A percentile compares a stretch with the other conserved stretches of the same genome.
Evolutionary conservation across 495 filamentous ascomycete species (phyloP).

Genomic region (Trichocladium antarcticum): DNA sequence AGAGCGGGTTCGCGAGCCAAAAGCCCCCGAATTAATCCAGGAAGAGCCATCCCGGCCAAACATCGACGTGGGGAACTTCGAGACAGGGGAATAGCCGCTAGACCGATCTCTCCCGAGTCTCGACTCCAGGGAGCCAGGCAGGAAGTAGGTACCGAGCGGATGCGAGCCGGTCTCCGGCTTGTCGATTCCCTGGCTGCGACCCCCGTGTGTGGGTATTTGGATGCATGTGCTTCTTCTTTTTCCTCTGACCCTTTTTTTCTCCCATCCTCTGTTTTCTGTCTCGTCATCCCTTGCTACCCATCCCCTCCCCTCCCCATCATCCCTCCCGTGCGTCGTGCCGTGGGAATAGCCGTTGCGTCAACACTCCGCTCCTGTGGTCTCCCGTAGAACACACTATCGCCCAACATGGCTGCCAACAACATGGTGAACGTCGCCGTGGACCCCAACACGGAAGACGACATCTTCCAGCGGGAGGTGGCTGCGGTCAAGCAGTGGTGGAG

Average conservation of each 20-base stretch:
- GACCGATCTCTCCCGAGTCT: constrained; percentile 25
- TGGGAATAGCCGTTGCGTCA: not conserved
- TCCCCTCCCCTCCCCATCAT: not conserved
- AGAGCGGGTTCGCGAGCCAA: too few species aligned
- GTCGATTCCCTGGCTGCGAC: not conserved
- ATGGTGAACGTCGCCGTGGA: constrained; percentile 43
- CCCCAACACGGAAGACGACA: constrained; percentile 64
- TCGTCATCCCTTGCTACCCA: not conserved
- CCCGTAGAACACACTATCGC: constrained; percentile 4
- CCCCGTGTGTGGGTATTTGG: not conserved
- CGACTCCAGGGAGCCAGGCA: too few species aligned
- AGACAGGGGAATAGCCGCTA: constrained; percentile 21
- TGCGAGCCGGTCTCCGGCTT: constrained; percentile 1
- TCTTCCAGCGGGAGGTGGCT: constrained; percentile 69
- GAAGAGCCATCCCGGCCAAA: not conserved
- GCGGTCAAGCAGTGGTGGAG: constrained; percentile 91
- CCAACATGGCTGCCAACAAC: constrained; percentile 45
- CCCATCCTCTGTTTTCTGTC: not conserved
- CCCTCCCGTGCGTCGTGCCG: not conserved
- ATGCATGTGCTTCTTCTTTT: constrained; percentile 4
- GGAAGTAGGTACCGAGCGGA: too few species aligned
- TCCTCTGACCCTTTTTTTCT: constrained; percentile 15
- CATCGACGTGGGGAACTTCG: not conserved
- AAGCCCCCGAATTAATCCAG: too few species aligned
- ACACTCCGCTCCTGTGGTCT: not conserved